These are phyloP conservation scores for Gautieria morchelliformis DNA, from an alignment of 768 basidiomycete genomes.

Conservation along the genomic window DNA sequence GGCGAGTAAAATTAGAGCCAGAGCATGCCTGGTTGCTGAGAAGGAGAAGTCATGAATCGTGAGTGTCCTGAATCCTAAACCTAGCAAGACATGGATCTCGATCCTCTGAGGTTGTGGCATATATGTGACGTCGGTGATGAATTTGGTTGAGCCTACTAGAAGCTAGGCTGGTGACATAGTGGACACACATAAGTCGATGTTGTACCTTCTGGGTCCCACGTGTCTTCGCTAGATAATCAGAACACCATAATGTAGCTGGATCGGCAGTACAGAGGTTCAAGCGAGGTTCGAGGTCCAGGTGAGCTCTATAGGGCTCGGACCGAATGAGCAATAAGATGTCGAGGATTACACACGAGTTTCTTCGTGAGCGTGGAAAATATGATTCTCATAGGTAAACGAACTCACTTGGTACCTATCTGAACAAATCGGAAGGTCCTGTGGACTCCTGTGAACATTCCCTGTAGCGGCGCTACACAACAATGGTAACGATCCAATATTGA, in stretches of 20 bases:
- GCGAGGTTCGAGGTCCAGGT: background rate
- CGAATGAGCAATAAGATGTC: background rate
- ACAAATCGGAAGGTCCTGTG: background rate
- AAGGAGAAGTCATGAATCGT: background rate
- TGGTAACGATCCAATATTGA: background rate
- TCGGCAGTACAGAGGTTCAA: background rate
- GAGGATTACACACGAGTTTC: background rate
- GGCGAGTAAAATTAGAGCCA: background rate
- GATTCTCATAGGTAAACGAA: background rate
- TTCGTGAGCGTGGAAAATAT: background rate
- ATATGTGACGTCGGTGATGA: background rate
- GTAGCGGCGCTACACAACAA: too few species aligned
- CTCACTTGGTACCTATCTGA: background rate
- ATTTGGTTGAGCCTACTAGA: background rate
- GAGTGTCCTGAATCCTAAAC: background rate
- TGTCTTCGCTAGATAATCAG: background rate
- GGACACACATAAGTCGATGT: background rate
- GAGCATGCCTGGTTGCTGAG: background rate
- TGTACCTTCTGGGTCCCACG: background rate
- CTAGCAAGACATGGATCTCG: background rate
- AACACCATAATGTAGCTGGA: background rate
- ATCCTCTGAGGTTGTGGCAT: background rate
- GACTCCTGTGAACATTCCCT: background rate
- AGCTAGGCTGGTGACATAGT: background rate
- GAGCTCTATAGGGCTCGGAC: background rate